Evolutionary conservation across 805 yeast species (phyloP).

Genomic region (Candida endomychidarum): DNA sequence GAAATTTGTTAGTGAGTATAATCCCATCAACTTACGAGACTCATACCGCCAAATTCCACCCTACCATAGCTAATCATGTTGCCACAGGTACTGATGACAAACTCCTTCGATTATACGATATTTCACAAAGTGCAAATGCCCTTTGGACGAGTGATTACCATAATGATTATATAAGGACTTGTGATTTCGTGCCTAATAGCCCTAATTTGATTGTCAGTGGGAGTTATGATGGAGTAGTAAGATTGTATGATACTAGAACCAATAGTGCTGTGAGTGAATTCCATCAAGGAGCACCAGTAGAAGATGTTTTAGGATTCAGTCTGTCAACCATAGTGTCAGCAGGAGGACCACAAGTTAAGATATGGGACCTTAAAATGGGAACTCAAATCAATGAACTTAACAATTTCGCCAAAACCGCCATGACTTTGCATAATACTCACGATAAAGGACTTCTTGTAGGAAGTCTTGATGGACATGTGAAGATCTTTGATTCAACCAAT

Average conservation of each 20-base stretch:
- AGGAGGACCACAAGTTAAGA: constrained; percentile 77
- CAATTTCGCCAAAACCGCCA: constrained; percentile 92
- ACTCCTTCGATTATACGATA: constrained; percentile 83
- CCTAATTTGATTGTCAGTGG: constrained; percentile 87
- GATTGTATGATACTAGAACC: constrained; percentile 81
- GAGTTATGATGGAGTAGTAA: constrained; percentile 84
- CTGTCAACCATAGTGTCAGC: constrained; percentile 78
- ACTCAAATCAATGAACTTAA: constrained; percentile 66
- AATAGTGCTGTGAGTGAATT: constrained; percentile 60
- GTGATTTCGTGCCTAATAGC: constrained; percentile 69
- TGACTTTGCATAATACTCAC: constrained; percentile 73
- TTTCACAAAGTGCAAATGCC: constrained; percentile 52
- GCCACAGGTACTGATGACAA: constrained; percentile 92
- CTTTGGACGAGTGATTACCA: constrained; percentile 64
- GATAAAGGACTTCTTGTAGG: constrained; percentile 87
- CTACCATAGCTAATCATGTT: constrained; percentile 67
- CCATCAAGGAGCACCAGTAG: constrained; percentile 76
- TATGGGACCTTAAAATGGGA: constrained; percentile 90
- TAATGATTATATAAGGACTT: constrained; percentile 84
- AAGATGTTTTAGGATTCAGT: constrained; percentile 71
- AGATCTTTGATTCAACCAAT: constrained; percentile 78
- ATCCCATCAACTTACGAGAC: constrained; percentile 86
- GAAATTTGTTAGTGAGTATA: constrained; percentile 75
- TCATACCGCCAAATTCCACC: constrained; percentile 91
- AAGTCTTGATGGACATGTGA: constrained; percentile 95